Evolutionary conservation across 1,139 yeast species (phyloP).

Genomic region (Debaryomyces singareniensis): DNA sequence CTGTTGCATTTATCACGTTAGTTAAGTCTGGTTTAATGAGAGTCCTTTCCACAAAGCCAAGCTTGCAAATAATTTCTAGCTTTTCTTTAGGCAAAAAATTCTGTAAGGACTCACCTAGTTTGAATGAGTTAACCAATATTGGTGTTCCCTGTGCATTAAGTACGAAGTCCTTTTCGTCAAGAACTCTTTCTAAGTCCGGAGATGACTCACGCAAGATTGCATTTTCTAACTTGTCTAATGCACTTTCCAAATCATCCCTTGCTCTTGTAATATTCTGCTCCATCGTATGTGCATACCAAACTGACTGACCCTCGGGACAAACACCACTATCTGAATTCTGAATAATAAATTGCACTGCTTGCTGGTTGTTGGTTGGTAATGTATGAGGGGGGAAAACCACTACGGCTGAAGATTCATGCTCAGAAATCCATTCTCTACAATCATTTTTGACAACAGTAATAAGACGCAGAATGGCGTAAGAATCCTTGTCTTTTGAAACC

Average conservation of each 20-base stretch:
- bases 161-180: constrained; percentile 50
- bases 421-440: constrained; percentile 88
- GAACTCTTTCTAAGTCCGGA: constrained; percentile 32
- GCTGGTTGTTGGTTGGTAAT: constrained; percentile 56
- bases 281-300: constrained; percentile 83
- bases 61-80: constrained; percentile 69
- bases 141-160: constrained; percentile 57
- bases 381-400: constrained; percentile 94
- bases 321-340: constrained; percentile 88
- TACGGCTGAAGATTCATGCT: constrained; percentile 75
- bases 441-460: constrained; percentile 80
- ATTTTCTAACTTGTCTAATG: constrained; percentile 71
- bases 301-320: constrained; percentile 81
- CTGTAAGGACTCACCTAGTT: constrained; percentile 77
- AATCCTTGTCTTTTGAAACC: constrained; percentile 33
- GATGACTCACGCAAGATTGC: constrained; percentile 76
- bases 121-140: constrained; percentile 64
- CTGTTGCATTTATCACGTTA: constrained; percentile 29
- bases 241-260: constrained; percentile 72
- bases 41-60: constrained; percentile 74
- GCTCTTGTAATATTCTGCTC: constrained; percentile 65
- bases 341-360: constrained; percentile 79
- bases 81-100: constrained; percentile 79
- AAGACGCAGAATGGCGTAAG: constrained; percentile 58
- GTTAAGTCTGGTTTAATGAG: constrained; percentile 39